These are phyloP conservation scores for Vaccinium vitisidaea DNA, from an alignment of 148 eudicot genomes.

Conservation along the genomic window DNA sequence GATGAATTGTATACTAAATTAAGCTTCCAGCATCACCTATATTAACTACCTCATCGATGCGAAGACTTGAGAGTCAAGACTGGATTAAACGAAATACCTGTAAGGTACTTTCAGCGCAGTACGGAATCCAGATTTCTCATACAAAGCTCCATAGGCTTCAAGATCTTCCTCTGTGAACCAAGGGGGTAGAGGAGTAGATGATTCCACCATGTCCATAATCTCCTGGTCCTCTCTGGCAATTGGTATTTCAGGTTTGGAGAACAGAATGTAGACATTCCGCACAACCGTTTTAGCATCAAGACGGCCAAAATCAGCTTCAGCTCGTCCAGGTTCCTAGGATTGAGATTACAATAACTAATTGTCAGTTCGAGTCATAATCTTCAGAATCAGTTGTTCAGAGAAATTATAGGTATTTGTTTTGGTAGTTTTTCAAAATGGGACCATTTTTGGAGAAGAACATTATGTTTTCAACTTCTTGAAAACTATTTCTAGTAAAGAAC, in stretches of 20 bases:
- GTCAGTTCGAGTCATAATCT: background rate
- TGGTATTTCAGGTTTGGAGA: constrained; percentile 39
- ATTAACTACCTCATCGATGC: background rate
- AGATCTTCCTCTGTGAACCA: constrained; percentile 46
- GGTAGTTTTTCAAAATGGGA: background rate
- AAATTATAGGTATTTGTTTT: background rate
- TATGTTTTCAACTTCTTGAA: background rate
- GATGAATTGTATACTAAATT: background rate
- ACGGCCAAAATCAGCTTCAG: constrained; percentile 43
- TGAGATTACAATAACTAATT: background rate
- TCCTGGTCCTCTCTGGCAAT: constrained; percentile 37
- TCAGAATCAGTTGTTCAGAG: background rate
- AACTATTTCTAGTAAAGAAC: background rate
- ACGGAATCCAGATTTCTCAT: constrained; percentile 39
- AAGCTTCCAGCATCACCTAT: background rate
- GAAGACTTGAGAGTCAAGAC: background rate
- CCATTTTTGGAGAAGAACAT: background rate
- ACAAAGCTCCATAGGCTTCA: constrained; percentile 31
- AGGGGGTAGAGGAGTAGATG: constrained; percentile 30
- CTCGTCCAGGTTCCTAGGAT: constrained; percentile 35
- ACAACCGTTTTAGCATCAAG: constrained; percentile 36
- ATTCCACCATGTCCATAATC: constrained; percentile 41
- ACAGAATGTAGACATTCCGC: constrained; percentile 36
- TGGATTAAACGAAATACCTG: constrained; percentile 21
- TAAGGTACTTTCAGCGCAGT: constrained; percentile 40